Evolutionary conservation across 148 eudicot genomes (phyloP).

Genomic region (Limonium bicolor): DNA sequence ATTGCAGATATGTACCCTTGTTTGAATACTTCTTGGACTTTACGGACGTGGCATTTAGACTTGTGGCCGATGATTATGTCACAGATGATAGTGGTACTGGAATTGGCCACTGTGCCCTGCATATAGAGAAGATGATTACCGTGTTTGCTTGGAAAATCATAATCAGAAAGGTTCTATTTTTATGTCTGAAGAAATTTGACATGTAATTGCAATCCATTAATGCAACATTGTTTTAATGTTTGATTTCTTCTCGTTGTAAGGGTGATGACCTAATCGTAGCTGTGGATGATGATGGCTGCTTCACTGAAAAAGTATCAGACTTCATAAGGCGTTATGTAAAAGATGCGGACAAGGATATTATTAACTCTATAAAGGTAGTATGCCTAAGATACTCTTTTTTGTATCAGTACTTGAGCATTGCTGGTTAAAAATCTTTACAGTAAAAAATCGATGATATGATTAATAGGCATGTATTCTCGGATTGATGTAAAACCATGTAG

Average conservation of each 20-base stretch:
- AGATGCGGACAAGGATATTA: constrained; percentile 81
- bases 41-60: constrained; percentile 69
- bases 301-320: constrained; percentile 51
- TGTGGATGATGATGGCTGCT: constrained; percentile 92
- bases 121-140: constrained; percentile 92
- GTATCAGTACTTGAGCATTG: no score
- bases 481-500: no score
- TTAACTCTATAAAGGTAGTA: constrained; percentile 63
- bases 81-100: constrained; percentile 93
- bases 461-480: no score
- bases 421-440: no score
- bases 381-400: no score
- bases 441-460: no score
- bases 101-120: constrained; percentile 90
- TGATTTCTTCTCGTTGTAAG: constrained; percentile 13
- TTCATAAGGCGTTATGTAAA: constrained; percentile 61
- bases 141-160: constrained; percentile 68
- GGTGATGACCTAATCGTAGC: constrained; percentile 69
- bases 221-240: no score
- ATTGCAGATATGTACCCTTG: constrained; percentile 62
- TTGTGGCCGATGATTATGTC: constrained; percentile 78
- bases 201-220: not conserved
- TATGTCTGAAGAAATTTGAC: not conserved
- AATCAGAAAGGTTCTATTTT: constrained; percentile 37
- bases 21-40: constrained; percentile 70